Percentiles rank a stretch among this genome's conserved stretches.
phyloP scores from a whole-genome alignment of 345 rosid species.

The Eucalyptus curtisii region DNA sequence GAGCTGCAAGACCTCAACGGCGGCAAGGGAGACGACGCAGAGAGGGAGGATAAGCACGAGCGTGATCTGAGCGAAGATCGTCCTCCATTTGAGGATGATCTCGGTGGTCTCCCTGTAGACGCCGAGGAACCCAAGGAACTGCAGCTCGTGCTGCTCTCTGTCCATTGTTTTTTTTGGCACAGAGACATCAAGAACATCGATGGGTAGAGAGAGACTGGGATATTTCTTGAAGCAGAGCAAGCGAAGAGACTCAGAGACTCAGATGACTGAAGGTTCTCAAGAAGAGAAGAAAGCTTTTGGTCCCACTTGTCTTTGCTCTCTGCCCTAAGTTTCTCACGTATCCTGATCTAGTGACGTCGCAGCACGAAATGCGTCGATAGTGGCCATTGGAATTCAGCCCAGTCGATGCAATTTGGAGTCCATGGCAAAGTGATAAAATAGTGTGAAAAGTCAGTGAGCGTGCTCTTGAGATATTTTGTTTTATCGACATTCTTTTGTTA shows the following conservation, averaged over 20 bases:
- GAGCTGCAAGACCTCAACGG: conserved; percentile 8
- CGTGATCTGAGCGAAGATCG: conserved; percentile 34
- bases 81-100: conserved; percentile 26
- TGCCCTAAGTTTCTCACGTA: too few species aligned
- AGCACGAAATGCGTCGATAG: too few species aligned
- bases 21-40: conserved; percentile 18
- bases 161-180: conserved; percentile 13
- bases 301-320: too few species aligned
- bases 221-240: neutral
- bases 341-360: too few species aligned
- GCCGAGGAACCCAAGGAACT: conserved; percentile 22
- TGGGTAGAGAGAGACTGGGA: neutral
- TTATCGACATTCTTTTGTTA: too few species aligned
- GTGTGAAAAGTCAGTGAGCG: too few species aligned
- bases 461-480: too few species aligned
- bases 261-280: neutral
- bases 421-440: too few species aligned
- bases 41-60: conserved; percentile 36
- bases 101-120: conserved; percentile 25
- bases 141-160: conserved; percentile 32
- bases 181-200: neutral
- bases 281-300: neutral
- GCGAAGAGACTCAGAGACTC: neutral
- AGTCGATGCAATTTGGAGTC: too few species aligned
- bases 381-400: too few species aligned